Evolutionary conservation across 306 rosid genomes (phyloP), one percentile per base, ranked within the genome.

Genomic region (Oemleria cerasiformis): DNA sequence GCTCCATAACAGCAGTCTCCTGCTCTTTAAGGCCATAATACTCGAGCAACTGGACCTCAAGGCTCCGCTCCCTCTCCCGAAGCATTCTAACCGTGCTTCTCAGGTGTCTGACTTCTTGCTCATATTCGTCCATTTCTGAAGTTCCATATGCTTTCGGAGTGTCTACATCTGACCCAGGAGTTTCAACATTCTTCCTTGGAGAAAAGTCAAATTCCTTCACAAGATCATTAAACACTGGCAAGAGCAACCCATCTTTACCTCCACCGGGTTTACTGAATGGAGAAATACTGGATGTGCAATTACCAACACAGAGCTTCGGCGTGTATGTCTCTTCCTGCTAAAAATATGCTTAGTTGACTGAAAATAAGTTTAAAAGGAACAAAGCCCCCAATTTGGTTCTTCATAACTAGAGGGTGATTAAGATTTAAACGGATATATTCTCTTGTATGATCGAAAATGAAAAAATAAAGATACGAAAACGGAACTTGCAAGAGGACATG

Each of bases 21-120:
- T 95, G 92, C 84, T 95, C 97, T 80, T 77, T 88, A 21, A 91
- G 84, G 50, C 99, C 99, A 49, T 89, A 88, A 54, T 86, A 89
- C 81, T 91, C 97, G 0, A 89, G 96, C 63, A 95, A 72, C 79
- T 91, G 92, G 56, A 85, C 78, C 84, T 95, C 97, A 5, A 91
- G 96, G 67, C 53, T 75, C 65, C 77, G 70, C 82, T 95, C 97
- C 80, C 96, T 88, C 79, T 91, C 97, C 77, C 78, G 85, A 78
- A 89, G 96, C 49, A 73, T 73, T 73, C 84, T 81, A 59, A 95
- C 78, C 84, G 66, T 86, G 81, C 61, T 84, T 78, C 76, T 87
- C 5, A 95, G 92, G 34, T 82, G 75, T 65, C 75, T 74, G 67
- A 87, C 78, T 77, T 95, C 97, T 71, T 79, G 82, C 77, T 85